Percentiles rank a stretch among this genome's conserved stretches.
These are phyloP conservation scores for Gastrodia elata DNA, from an alignment of 106 monocot genomes.

Conservation along the genomic window DNA sequence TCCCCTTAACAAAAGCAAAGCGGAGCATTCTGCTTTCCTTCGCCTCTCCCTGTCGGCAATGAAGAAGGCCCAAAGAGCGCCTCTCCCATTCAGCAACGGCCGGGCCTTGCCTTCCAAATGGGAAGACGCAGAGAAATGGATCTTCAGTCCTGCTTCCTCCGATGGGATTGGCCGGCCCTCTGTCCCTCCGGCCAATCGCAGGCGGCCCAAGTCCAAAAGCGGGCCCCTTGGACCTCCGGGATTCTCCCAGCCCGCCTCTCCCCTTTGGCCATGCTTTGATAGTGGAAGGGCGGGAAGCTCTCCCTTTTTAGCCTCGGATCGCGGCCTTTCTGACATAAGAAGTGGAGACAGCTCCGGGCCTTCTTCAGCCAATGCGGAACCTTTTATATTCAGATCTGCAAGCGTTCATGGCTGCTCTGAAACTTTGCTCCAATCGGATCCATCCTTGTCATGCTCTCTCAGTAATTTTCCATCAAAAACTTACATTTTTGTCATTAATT, in stretches of 20 bases:
- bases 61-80: constrained; percentile 38
- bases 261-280: constrained; percentile 41
- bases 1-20: no score
- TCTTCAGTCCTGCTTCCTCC: constrained; percentile 61
- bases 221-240: constrained; percentile 66
- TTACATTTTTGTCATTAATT: no score
- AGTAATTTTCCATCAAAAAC: no score
- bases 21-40: no score
- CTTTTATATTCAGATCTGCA: constrained; percentile 33
- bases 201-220: constrained; percentile 83
- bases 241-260: constrained; percentile 42
- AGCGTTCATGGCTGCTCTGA: constrained; percentile 57
- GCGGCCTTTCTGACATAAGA: constrained; percentile 17
- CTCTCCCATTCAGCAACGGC: constrained; percentile 53
- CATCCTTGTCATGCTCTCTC: constrained; percentile 47
- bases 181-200: constrained; percentile 25
- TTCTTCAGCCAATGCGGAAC: constrained; percentile 33
- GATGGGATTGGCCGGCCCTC: constrained; percentile 26
- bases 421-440: constrained; percentile 32
- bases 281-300: constrained; percentile 43
- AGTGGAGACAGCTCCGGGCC: constrained; percentile 17
- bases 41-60: constrained; percentile 18
- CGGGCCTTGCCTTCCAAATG: constrained; percentile 84
- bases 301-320: constrained; percentile 46
- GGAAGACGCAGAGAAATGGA: constrained; percentile 99